phyloP scores from a whole-genome alignment of 2,329 filamentous ascomycete genomes.

The Fonsecaea monophora region DNA sequence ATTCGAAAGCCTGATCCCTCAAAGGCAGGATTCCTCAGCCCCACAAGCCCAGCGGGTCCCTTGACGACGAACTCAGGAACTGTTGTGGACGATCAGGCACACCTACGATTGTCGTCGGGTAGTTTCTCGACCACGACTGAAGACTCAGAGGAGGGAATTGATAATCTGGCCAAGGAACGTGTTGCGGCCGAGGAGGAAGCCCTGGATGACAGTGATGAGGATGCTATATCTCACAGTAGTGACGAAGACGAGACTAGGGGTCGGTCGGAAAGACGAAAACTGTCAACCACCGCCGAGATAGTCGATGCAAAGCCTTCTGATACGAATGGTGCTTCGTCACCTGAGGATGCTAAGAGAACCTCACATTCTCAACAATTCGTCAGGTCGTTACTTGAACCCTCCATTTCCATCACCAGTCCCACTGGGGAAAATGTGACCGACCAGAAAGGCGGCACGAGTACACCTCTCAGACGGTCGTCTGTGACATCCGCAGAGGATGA shows the following conservation, averaged over 20 bases:
- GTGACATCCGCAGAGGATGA: slow-evolving; percentile 29
- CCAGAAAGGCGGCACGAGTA: slow-evolving; percentile 47
- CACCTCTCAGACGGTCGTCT: slow-evolving; percentile 21
- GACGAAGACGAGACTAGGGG: slow-evolving; percentile 47
- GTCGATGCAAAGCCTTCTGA: slow-evolving; percentile 40
- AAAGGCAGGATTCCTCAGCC: slow-evolving; percentile 25
- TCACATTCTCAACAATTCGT: slow-evolving; percentile 27
- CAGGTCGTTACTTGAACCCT: slow-evolving; percentile 41
- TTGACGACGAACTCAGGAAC: slow-evolving; percentile 27
- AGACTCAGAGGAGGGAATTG: slow-evolving; percentile 56
- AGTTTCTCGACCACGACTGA: slow-evolving; percentile 42
- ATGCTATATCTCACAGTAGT: slow-evolving; percentile 40
- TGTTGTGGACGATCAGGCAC: slow-evolving; percentile 28
- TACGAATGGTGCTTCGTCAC: slow-evolving; percentile 23
- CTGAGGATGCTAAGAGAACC: slow-evolving; percentile 28
- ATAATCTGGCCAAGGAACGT: slow-evolving; percentile 68
- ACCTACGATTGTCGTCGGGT: slow-evolving; percentile 42
- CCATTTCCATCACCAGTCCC: slow-evolving; percentile 42
- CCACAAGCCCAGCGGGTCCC: slow-evolving; percentile 13
- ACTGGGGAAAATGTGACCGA: slow-evolving; percentile 46
- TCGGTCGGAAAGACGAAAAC: slow-evolving; percentile 46
- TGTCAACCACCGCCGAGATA: slow-evolving; percentile 49
- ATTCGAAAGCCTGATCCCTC: slow-evolving; percentile 26
- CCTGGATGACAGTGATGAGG: slow-evolving; percentile 49
- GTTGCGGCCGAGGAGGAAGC: slow-evolving; percentile 67